Base-by-base conservation (phyloP, 208 protist species). In the Kentomonas sorsogonicus region DNA sequence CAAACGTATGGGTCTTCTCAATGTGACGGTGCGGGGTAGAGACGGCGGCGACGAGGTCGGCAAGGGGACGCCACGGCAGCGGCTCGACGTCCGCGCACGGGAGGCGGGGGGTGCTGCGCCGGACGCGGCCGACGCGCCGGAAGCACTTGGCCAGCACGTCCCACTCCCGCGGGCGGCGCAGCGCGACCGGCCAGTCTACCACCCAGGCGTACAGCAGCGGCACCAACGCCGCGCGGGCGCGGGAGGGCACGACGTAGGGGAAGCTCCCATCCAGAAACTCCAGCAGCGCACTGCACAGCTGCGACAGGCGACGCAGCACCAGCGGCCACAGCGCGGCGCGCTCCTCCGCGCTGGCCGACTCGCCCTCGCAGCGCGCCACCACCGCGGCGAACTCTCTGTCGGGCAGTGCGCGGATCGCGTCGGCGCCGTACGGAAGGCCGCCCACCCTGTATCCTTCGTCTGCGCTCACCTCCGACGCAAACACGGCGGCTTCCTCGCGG, bases 171-270 rank as follows among this genome's bases (percentile, higher is more conserved):
- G 63, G 40, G 26, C 66, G 57, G 29, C 74, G 66, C 18, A 40
- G 53, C 16, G 79, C 39, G 22, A 90, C 78, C 15, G 70, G 60
- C 65, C 64, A 86, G 53, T 86, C 53, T 3, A 72, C 72, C 23
- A 79, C 30, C 81, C 86, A 93, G 22, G 51, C 50, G 68, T 89
- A 93, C 3, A 93, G 60, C 11, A 83, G 30, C 15, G 79, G 79
- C 33, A 83, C 63, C 38, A 87, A 53, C 20, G 48, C 65, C 22
- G 53, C 55, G 48, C 20, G 20, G 41, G 41, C 41, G 41, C 25
- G 41, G 20, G 9, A 22, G 20, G 41, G 41, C 5, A n/a, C 20
- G 5, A n/a, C 41, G 9, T 54, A 34, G 22, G 29, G 29, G 50
- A 20, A 26, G 9, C 45, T 22, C 29, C 57, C 57, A 3, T 33